Base-by-base conservation (phyloP, 179 eudicot genomes). In the Nepenthes alata region DNA sequence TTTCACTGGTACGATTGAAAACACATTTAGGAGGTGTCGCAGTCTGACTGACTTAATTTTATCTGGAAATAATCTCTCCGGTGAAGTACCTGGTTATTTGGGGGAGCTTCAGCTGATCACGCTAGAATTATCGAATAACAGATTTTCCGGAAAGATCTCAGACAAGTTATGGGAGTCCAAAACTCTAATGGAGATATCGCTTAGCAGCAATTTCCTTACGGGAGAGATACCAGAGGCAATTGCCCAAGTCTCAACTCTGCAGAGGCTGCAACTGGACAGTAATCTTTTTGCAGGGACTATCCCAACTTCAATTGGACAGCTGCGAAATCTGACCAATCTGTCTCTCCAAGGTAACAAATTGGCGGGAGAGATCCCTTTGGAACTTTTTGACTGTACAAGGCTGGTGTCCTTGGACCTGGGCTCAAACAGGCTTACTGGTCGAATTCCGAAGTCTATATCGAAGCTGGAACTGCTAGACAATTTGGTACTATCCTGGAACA, bases 351-450 rank as follows among this genome's bases (percentile, higher is more conserved):
- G 96, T 58, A 90, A 90, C 78, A 74, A 64, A 68, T 59, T 90
- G 62, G 74, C 77, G 13, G 96, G 96, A 67, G 78, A 63, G 60
- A 82, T 90, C 60, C 96, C 97, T 5, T 52, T 62, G 60, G 85
- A 82, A 73, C 83, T 86, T 58, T 91, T 88, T 44, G 66, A 80
- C 58, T 91, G 98, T 69, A 76, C 74, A 2, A 57, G 69, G 41
- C 78, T 91, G 67, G 91, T 91, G 16, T 84, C 96, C 35, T 67
- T 91, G 61, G 85, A 91, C 73, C 83, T 91, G 56, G 87, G 96
- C 53, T 71, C 78, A 67, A 91, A 91, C 63, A 72, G 50, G 58
- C 71, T 91, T 6, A 77, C 79, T 5, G 98, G 98, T 58, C 59
- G 16, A 25, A 78, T 91, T 57, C 91, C 98, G 47, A 81, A 77